Evolutionary conservation across 164 flowering plant species (phyloP), one percentile per base, ranked within the genome.

Genomic region (Tetracentron sinense): DNA sequence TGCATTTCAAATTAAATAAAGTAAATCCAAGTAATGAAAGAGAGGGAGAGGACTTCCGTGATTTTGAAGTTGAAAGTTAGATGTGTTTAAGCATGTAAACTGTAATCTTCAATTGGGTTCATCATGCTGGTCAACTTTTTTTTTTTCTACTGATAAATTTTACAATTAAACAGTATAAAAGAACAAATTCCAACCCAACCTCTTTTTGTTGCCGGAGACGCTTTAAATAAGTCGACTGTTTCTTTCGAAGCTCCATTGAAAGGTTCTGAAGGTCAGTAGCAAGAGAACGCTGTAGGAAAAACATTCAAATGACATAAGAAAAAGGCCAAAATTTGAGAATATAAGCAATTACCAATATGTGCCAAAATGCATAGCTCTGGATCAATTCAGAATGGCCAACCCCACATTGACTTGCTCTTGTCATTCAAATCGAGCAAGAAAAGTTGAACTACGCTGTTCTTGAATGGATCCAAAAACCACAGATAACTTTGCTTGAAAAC

Each of bases 191-290:
- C 22, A n/a, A 4, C 20, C 47, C 23, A 11, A 89, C 98, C 89
- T 93, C 97, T 73, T 85, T 89, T 74, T 89, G 97, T 76, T 83
- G 95, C 70, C 77, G 84, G 35, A 91, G 90, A 15, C 96, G 95
- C 77, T 93, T 90, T 74, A 93, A 73, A 73, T 93, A 93, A 33
- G 83, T 74, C 38, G 97, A 93, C 63, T 93, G 98, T 68, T 93
- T 93, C 78, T 74, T 87, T 29, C 98, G 89, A 21, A 93, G 82
- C 69, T 93, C 98, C 90, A 86, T 67, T 30, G 96, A 93, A 31
- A 93, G 89, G 61, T 77, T 87, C 73, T 91, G 98, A 66, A 93
- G 97, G 74, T 93, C 98, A 31, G 88, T 93, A 42, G 98, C 98
- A 74, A 93, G 89, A 46, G 96, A 89, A 1, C 97, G 88, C 98